Percentiles rank a stretch among this genome's conserved stretches.
Conservation (phyloP, 108 stramenopile genomes). For the Poteriospumella lacustris region DNA sequence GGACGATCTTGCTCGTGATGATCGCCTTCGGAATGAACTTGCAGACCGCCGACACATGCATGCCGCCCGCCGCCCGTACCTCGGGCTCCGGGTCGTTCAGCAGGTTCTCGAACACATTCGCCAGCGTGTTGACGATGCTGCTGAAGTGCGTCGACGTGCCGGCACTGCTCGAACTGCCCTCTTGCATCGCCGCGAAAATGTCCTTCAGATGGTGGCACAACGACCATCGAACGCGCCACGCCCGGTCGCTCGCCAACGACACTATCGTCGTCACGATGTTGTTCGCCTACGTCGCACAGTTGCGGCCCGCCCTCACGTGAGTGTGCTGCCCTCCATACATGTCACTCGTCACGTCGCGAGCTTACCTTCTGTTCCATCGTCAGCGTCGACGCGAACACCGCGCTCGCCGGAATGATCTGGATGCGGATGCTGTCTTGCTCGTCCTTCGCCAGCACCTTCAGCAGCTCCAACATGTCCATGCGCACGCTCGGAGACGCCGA, state of each 20-base stretch:
- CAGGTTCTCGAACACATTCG: conserved; percentile 37
- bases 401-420: conserved; percentile 82
- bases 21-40: conserved; percentile 17
- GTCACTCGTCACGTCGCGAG: conserved; percentile 21
- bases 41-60: neutral
- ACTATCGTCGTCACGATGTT: conserved; percentile 69
- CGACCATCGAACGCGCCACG: conserved; percentile 92
- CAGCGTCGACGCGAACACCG: conserved; percentile 70
- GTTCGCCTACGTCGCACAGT: conserved; percentile 45
- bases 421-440: conserved; percentile 92
- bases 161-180: neutral
- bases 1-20: conserved; percentile 34
- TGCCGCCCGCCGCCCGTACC: conserved; percentile 15
- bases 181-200: conserved; percentile 62
- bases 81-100: conserved; percentile 48
- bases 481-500: conserved; percentile 37
- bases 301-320: neutral
- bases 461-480: neutral
- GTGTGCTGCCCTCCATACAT: neutral
- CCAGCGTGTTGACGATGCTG: conserved; percentile 34
- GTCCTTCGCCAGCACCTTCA: conserved; percentile 66
- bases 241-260: conserved; percentile 76
- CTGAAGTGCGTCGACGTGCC: conserved; percentile 31
- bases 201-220: conserved; percentile 76
- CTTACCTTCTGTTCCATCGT: conserved; percentile 37